Percentiles rank a stretch among this genome's conserved stretches.
phyloP scores from a whole-genome alignment of 257 asterid species.

The Salvia splendens region DNA sequence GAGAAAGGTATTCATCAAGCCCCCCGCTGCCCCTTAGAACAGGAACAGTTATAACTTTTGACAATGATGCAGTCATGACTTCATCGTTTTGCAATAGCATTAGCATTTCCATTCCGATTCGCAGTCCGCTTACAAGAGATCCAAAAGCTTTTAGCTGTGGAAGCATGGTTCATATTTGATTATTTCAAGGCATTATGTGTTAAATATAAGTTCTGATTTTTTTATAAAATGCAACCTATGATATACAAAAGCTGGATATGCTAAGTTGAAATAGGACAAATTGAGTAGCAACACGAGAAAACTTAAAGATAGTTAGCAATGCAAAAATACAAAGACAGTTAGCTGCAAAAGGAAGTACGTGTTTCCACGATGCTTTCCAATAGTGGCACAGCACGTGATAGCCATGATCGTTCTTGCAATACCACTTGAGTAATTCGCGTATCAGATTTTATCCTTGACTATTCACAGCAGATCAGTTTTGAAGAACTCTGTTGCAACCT shows the following conservation, averaged over 20 bases:
- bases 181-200: constrained; percentile 30
- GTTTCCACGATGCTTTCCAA: constrained; percentile 45
- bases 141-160: constrained; percentile 86
- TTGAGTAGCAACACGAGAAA: constrained; percentile 14
- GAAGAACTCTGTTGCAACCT: constrained; percentile 49
- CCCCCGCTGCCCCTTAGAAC: constrained; percentile 65
- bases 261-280: background rate
- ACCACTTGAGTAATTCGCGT: constrained; percentile 59
- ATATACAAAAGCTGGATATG: constrained; percentile 24
- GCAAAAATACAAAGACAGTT: too few relatives aligned
- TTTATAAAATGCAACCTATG: constrained; percentile 12
- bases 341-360: constrained; percentile 13
- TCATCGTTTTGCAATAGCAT: constrained; percentile 51
- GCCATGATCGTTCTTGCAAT: constrained; percentile 83
- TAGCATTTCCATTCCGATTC: constrained; percentile 65
- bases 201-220: constrained; percentile 14
- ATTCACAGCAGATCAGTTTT: constrained; percentile 3
- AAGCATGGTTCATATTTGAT: constrained; percentile 26
- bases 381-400: constrained; percentile 65
- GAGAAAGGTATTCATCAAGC: constrained; percentile 71
- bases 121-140: constrained; percentile 76
- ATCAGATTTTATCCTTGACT: too few relatives aligned
- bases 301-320: constrained; percentile 1
- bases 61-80: constrained; percentile 45
- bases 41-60: constrained; percentile 67